Evolutionary conservation across 1,284 basidiomycete species (phyloP).

Genomic region (Heliocybe sulcata): DNA sequence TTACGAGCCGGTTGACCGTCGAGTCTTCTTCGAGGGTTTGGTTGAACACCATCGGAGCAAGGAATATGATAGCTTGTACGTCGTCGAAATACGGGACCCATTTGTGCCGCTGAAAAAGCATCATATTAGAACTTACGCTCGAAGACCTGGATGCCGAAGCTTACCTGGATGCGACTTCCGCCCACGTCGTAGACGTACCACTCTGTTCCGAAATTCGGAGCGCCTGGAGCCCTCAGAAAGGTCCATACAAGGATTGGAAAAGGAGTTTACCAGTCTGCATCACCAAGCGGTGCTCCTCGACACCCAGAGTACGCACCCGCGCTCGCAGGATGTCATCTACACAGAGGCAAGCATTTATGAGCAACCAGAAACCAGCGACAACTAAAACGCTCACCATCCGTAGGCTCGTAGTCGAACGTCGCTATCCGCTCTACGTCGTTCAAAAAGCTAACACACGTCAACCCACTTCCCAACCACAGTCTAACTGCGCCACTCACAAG

Average conservation of each 20-base stretch:
- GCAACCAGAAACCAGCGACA: not conserved
- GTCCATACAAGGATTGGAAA: slow-evolving; percentile 11
- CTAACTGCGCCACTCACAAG: slow-evolving; percentile 33
- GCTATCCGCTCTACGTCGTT: slow-evolving; percentile 55
- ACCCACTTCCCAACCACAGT: not conserved
- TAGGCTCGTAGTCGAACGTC: slow-evolving; percentile 41
- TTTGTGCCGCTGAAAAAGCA: slow-evolving; percentile 40
- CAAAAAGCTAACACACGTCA: slow-evolving; percentile 35
- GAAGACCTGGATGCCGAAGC: not conserved
- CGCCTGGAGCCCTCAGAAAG: slow-evolving; percentile 13
- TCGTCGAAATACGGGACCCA: slow-evolving; percentile 69
- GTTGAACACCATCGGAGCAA: slow-evolving; percentile 51
- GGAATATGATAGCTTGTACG: slow-evolving; percentile 38
- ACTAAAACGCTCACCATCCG: slow-evolving; percentile 27
- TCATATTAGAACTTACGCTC: not conserved
- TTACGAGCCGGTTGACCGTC: slow-evolving; percentile 44
- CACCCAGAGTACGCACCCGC: slow-evolving; percentile 50
- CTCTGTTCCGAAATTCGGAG: slow-evolving; percentile 33
- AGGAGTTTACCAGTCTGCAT: slow-evolving; percentile 36
- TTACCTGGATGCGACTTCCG: slow-evolving; percentile 47
- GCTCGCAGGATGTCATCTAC: slow-evolving; percentile 56
- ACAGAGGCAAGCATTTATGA: not conserved
- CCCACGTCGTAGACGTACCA: slow-evolving; percentile 66
- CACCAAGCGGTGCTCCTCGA: slow-evolving; percentile 58
- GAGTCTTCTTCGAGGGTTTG: slow-evolving; percentile 53